These are phyloP conservation scores for Insectozyma bohioensis DNA, from an alignment of 1,139 yeast genomes.

Conservation along the genomic window DNA sequence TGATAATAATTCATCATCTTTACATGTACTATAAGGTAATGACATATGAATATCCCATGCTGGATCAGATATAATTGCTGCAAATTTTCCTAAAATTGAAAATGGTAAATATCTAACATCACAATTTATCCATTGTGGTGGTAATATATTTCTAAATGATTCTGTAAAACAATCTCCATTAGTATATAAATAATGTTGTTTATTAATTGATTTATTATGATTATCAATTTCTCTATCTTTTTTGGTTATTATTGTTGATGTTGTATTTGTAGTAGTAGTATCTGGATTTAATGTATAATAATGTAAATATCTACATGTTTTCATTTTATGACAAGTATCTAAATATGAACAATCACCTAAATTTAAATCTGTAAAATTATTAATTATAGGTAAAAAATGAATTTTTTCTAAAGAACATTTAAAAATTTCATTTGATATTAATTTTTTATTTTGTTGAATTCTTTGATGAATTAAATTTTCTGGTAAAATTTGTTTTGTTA, in stretches of 20 bases:
- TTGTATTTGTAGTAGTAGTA: slow-evolving; percentile 2
- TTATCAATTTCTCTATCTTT: slow-evolving; percentile 22
- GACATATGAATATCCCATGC: slow-evolving; percentile 90
- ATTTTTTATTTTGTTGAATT: slow-evolving; percentile 19
- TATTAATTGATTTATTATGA: too few species aligned
- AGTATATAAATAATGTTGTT: too few species aligned
- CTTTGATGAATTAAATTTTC: slow-evolving; percentile 21
- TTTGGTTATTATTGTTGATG: not conserved
- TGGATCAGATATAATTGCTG: slow-evolving; percentile 87
- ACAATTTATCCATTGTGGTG: slow-evolving; percentile 86
- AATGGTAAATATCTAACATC: slow-evolving; percentile 77
- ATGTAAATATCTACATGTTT: slow-evolving; percentile 78
- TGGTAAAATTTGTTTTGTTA: slow-evolving; percentile 20
- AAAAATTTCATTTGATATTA: slow-evolving; percentile 25
- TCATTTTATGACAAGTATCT: slow-evolving; percentile 89
- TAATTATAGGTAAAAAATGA: slow-evolving; percentile 64
- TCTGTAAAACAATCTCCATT: slow-evolving; percentile 55
- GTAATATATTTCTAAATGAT: slow-evolving; percentile 28
- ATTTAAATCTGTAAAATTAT: slow-evolving; percentile 53
- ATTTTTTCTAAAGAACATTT: slow-evolving; percentile 49
- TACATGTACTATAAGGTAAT: slow-evolving; percentile 74
- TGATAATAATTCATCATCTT: slow-evolving; percentile 66
- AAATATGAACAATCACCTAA: slow-evolving; percentile 94
- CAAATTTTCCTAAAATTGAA: slow-evolving; percentile 71
- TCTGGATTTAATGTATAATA: slow-evolving; percentile 62